phyloP scores from a whole-genome alignment of 345 rosid genomes.

The Rhodomyrtus tomentosa region DNA sequence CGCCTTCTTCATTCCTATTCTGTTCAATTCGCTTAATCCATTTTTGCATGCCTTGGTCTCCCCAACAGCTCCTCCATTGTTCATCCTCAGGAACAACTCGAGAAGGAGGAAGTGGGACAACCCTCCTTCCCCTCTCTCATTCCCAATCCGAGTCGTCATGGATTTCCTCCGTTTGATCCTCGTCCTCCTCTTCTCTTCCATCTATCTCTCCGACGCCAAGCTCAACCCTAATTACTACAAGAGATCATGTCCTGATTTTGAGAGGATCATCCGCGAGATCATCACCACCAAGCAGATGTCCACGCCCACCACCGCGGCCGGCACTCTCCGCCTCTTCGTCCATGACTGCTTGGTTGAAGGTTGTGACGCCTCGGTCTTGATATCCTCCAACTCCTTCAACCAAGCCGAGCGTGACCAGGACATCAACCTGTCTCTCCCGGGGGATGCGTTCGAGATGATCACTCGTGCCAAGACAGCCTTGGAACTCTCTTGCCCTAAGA shows the following conservation, averaged over 20 bases:
- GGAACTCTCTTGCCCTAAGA: constrained; percentile 71
- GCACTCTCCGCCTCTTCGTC: constrained; percentile 56
- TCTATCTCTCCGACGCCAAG: constrained; percentile 18
- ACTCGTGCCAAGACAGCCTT: constrained; percentile 73
- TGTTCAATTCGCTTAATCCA: not conserved
- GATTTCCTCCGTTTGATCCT: not conserved
- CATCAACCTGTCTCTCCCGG: constrained; percentile 75
- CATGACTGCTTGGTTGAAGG: constrained; percentile 82
- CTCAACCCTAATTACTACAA: constrained; percentile 47
- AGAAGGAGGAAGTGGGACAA: not conserved
- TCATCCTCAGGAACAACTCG: not conserved
- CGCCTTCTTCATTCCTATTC: not conserved
- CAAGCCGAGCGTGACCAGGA: constrained; percentile 65
- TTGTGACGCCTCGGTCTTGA: constrained; percentile 61
- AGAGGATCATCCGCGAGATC: constrained; percentile 44
- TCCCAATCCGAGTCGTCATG: not conserved
- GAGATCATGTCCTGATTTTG: constrained; percentile 56
- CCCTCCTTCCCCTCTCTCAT: not conserved
- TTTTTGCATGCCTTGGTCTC: not conserved
- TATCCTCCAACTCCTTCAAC: constrained; percentile 48
- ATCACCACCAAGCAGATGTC: constrained; percentile 67
- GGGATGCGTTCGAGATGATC: constrained; percentile 81
- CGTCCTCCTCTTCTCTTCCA: constrained; percentile 1
- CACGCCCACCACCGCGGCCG: constrained; percentile 82
- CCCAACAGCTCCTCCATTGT: not conserved